Evolutionary conservation across 129 eudicot species (phyloP), one percentile per base, ranked within the genome.

Genomic region (Flaveria robusta): DNA sequence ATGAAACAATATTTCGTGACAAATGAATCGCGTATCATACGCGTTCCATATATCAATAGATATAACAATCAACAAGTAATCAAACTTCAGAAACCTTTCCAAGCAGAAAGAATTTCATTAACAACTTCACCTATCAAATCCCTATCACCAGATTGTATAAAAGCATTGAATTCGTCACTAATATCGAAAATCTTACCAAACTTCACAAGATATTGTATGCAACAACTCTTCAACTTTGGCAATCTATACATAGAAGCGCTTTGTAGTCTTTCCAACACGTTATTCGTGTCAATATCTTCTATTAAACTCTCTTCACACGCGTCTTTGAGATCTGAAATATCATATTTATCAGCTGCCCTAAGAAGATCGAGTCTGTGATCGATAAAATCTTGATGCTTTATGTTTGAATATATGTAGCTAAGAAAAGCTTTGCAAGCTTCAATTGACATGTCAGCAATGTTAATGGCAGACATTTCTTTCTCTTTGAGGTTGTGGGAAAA

Each of bases 181-280:
- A 95, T 81, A 43, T 95, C 99, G 70, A 64, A 95, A n/a, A 95
- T 88, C 89, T 87, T 95, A 22, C 99, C 96, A 65, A 95, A 95
- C 84, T 82, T 86, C 85, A 95, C 97, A 55, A 95, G 89, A 83
- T 95, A 95, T 68, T 81, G 75, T 87, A 95, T 69, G 72, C 99
- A 95, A 22, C 89, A 39, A 11, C 23, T 54, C 95, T 95, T 95
- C 86, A 95, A 83, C 72, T 81, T 84, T 9, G 90, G 88, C 84
- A 95, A 46, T 55, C 86, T 88, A 72, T 89, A 95, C 37, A 95
- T 85, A 58, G 79, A 77, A 12, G 95, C 97, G 66, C 72, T 84
- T 34, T 91, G 95, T 9, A 95, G 87, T 80, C 99, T 85, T 77
- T 87, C 92, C 9, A 95, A 84, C 22, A 91, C 97, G 52, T 95